These are phyloP conservation scores for Rhizophagus clarus DNA, from an alignment of 192 early-diverging fungal genomes.

Conservation along the genomic window DNA sequence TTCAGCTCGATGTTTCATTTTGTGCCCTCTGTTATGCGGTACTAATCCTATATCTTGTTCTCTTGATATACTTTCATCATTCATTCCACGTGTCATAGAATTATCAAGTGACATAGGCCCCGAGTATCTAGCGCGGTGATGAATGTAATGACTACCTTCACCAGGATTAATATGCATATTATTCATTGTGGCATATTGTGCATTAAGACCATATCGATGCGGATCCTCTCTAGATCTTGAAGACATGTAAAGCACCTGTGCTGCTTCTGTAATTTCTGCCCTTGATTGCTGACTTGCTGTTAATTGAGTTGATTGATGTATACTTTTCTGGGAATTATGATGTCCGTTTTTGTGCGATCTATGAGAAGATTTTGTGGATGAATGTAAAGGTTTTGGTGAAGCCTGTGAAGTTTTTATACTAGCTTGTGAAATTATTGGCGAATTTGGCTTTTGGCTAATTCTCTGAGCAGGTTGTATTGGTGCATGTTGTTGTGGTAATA, in stretches of 20 bases:
- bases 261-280: neutral
- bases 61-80: constrained; percentile 34
- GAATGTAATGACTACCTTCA: neutral
- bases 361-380: constrained; percentile 4
- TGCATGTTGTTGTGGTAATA: neutral
- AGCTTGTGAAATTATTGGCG: neutral
- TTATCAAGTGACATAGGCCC: neutral
- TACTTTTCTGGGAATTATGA: neutral
- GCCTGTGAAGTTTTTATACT: neutral
- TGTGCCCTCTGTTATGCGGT: constrained; percentile 72
- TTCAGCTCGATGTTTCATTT: constrained; percentile 61
- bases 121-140: neutral
- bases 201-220: neutral
- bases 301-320: neutral
- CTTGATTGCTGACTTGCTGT: neutral
- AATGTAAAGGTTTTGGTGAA: neutral
- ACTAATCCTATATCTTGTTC: constrained; percentile 52
- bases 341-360: neutral
- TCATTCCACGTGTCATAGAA: neutral
- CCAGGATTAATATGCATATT: neutral
- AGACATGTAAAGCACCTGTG: neutral
- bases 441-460: neutral
- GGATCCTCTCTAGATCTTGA: neutral
- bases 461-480: neutral
- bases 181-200: neutral